Conservation (phyloP, 176 grass and related monocot genomes). For the Zea mays region Zm-B73-REFERENCE-NAM-5.0 NC_050102.1:179570001-179570500, state of each 20-base stretch:
- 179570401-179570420: background rate
- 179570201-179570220: too few relatives aligned
- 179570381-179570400: background rate
- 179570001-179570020: too few relatives aligned
- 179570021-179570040: too few relatives aligned
- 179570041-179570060: too few relatives aligned
- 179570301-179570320: background rate
- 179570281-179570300: slow-evolving; percentile 6
- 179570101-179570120: too few relatives aligned
- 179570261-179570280: background rate
- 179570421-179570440: background rate
- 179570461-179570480: slow-evolving; percentile 38
- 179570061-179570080: too few relatives aligned
- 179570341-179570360: background rate
- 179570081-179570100: too few relatives aligned
- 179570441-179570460: slow-evolving; percentile 7
- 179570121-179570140: too few relatives aligned
- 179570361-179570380: background rate
- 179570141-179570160: too few relatives aligned
- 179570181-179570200: too few relatives aligned
- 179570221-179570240: too few relatives aligned
- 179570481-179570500: slow-evolving; percentile 33
- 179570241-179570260: background rate
- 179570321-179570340: background rate
- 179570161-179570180: too few relatives aligned